Evolutionary conservation across 73 alveolate species (phyloP), one percentile per base, ranked within the genome.

Genomic region (Diophrys sp.): DNA sequence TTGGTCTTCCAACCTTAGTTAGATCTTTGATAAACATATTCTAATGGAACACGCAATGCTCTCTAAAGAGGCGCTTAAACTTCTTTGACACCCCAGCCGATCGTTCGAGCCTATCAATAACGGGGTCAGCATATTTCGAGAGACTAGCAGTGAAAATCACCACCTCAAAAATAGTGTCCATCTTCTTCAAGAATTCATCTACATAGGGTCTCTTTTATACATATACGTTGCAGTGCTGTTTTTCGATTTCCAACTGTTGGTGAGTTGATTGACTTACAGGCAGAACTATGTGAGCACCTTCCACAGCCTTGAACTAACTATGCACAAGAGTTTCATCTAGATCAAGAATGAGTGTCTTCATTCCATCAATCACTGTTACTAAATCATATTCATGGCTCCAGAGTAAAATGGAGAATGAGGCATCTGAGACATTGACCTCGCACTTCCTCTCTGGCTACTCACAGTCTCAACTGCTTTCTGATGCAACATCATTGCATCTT

Each of bases 141-240:
- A 90, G 83, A 18, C 88, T 67, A 8, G 96, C 96, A 25, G 96
- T 90, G 67, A 87, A 90, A 34, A 90, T 90, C 11, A 90, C 85
- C 1, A 86, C 82, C 81, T 90, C 96, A 82, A 71, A 90, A 24
- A 74, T 54, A 44, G 70, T 67, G n/a, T 83, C 54, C 87, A 90
- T 73, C 57, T 77, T 86, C 74, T 69, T 93, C 34, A 94, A 82
- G 81, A 94, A 94, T 81, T 89, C 95, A 90, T 87, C 93, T 0
- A 89, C 97, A 74, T 94, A 92, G 0, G 98, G 98, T 30, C 98
- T 80, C 77, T 85, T 90, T 28, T 84, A 77, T 0, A 94, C 98
- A 81, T 91, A 91, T 0, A 94, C 91, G 70, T 80, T 54, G 75
- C 79, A 80, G 54, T 57, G 69, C 33, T 84, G 89, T 26, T 33